Percentiles rank a stretch among this genome's conserved stretches.
Evolutionary conservation across 495 filamentous ascomycete species (phyloP).

Genomic region (Hypomontagnella submonticulosa): DNA sequence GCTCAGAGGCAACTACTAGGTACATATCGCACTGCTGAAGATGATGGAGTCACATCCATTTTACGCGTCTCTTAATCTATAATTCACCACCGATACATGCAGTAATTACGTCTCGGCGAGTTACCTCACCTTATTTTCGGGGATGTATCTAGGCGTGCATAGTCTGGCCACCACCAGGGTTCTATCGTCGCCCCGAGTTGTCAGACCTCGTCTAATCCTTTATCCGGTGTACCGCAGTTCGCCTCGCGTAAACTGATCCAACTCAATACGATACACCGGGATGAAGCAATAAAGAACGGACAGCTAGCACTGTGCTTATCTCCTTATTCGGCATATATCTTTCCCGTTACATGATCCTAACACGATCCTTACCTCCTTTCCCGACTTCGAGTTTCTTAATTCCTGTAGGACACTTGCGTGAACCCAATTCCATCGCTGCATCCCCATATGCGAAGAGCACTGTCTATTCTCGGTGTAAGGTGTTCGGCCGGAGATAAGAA

Average conservation of each 20-base stretch:
- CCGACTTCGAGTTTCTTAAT: background rate
- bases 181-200: background rate
- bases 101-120: no score
- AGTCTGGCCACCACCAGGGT: background rate
- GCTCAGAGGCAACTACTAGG: no score
- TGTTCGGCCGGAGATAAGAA: slow-evolving; percentile 21
- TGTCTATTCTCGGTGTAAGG: slow-evolving; percentile 4
- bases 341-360: slow-evolving; percentile 9
- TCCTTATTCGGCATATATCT: slow-evolving; percentile 26
- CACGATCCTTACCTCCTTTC: slow-evolving; percentile 24
- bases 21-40: no score
- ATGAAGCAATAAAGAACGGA: background rate
- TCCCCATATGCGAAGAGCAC: background rate
- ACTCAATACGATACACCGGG: background rate
- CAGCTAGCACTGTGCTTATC: slow-evolving; percentile 11
- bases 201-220: slow-evolving; percentile 21
- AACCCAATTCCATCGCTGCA: slow-evolving; percentile 8
- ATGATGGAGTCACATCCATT: no score
- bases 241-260: slow-evolving; percentile 21
- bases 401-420: background rate
- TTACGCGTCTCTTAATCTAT: no score
- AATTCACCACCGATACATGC: no score
- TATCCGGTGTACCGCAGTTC: slow-evolving; percentile 19
- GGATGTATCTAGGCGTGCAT: background rate
- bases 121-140: no score